A percentile compares a stretch with the other conserved stretches of the same genome.
These are phyloP conservation scores for Candida jianshihensis DNA, from an alignment of 805 yeast species.

Conservation along the genomic window DNA sequence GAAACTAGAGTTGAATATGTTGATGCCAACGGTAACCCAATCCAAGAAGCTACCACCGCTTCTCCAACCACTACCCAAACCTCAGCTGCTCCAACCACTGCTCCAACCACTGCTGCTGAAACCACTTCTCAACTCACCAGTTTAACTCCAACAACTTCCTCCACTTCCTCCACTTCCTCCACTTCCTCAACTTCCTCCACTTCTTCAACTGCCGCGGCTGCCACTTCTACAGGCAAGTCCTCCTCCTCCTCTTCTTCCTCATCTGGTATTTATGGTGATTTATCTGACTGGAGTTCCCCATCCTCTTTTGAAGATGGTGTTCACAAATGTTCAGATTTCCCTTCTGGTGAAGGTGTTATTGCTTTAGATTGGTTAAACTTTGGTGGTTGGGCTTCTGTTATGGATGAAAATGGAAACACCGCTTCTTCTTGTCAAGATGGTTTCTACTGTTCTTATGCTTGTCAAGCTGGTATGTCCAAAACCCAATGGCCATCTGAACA, in stretches of 20 bases:
- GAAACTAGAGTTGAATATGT: slow-evolving; percentile 27
- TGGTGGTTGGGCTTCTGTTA: slow-evolving; percentile 50
- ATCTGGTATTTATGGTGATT: slow-evolving; percentile 43
- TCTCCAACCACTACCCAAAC: slow-evolving; percentile 11
- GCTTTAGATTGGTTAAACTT: slow-evolving; percentile 52
- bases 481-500: slow-evolving; percentile 93
- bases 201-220: too few relatives aligned
- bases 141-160: slow-evolving; percentile 9
- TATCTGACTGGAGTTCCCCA: slow-evolving; percentile 42
- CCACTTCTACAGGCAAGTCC: too few relatives aligned
- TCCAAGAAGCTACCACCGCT: slow-evolving; percentile 9
- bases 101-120: slow-evolving; percentile 9
- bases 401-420: slow-evolving; percentile 47
- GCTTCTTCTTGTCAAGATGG: slow-evolving; percentile 80
- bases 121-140: slow-evolving; percentile 3
- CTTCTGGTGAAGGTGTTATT: slow-evolving; percentile 79
- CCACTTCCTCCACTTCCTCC: slow-evolving; percentile 17
- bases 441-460: slow-evolving; percentile 92
- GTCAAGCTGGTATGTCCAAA: slow-evolving; percentile 98
- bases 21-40: slow-evolving; percentile 25
- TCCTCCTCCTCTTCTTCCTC: slow-evolving; percentile 3
- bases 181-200: slow-evolving; percentile 10
- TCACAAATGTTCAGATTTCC: slow-evolving; percentile 60
- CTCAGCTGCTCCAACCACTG: slow-evolving; percentile 4
- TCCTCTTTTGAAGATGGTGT: slow-evolving; percentile 62